Percentiles rank a stretch among this genome's conserved stretches.
Evolutionary conservation across 192 early-diverging fungal species (phyloP).

Genomic region (Fimicolochytrium jonesii): DNA sequence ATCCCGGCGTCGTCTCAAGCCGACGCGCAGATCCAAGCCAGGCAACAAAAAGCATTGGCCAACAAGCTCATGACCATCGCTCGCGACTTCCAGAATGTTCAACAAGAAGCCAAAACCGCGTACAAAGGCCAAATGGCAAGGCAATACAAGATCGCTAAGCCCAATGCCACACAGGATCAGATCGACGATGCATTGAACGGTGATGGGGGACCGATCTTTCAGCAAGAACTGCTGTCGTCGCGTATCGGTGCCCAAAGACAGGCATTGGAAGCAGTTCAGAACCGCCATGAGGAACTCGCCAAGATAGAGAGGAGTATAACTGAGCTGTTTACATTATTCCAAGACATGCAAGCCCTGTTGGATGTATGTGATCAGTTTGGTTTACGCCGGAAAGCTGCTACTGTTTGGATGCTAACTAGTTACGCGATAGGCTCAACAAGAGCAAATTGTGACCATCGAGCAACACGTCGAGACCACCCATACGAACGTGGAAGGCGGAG

Average conservation of each 20-base stretch:
- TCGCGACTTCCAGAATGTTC: constrained; percentile 33
- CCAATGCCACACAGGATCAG: constrained; percentile 55
- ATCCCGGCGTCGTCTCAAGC: constrained; percentile 5
- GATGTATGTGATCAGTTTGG: constrained; percentile 35
- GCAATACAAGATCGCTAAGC: constrained; percentile 34
- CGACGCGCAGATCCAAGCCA: constrained; percentile 25
- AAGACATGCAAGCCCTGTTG: constrained; percentile 63
- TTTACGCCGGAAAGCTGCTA: neutral
- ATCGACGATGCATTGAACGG: constrained; percentile 53
- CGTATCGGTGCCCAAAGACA: constrained; percentile 43
- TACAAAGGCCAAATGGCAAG: constrained; percentile 44
- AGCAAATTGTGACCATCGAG: constrained; percentile 44
- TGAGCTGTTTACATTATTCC: constrained; percentile 55
- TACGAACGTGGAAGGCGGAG: constrained; percentile 28
- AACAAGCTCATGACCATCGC: constrained; percentile 39
- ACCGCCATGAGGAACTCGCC: constrained; percentile 57
- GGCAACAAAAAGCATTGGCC: constrained; percentile 37
- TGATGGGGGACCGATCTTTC: constrained; percentile 45
- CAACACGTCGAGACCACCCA: constrained; percentile 34
- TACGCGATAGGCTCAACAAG: constrained; percentile 49
- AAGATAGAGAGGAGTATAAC: constrained; percentile 52
- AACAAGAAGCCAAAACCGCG: constrained; percentile 30
- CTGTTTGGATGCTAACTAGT: no score
- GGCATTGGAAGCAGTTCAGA: constrained; percentile 54
- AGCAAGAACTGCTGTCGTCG: constrained; percentile 50